Evolutionary conservation across 148 eudicot genomes (phyloP).

Genomic region (Amaranthus hypochondriacus): DNA sequence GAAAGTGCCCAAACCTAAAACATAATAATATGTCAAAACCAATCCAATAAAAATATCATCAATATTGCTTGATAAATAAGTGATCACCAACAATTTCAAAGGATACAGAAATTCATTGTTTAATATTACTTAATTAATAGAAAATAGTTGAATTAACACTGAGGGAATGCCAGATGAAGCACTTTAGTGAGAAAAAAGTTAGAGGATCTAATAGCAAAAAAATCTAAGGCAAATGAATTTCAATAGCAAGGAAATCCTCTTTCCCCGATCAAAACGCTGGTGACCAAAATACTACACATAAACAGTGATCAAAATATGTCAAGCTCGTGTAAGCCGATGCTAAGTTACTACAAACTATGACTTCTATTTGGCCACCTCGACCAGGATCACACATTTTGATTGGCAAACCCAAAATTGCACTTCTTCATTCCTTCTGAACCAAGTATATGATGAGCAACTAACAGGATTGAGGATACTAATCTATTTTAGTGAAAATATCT

Average conservation of each 20-base stretch:
- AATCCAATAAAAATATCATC: neutral
- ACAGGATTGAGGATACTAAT: too few species aligned
- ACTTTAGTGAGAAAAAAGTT: neutral
- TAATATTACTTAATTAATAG: neutral
- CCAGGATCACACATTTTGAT: too few species aligned
- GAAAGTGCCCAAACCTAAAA: constrained; percentile 80
- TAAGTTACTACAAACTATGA: too few species aligned
- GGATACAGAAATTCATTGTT: neutral
- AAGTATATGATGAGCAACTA: too few species aligned
- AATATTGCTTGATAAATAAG: neutral
- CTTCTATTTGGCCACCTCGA: too few species aligned
- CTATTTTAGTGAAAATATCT: too few species aligned
- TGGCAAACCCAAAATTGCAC: too few species aligned
- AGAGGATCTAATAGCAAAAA: neutral
- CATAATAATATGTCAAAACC: neutral
- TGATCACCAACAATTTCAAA: neutral
- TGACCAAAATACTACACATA: neutral
- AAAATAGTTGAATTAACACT: neutral
- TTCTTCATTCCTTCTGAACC: too few species aligned
- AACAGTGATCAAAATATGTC: neutral
- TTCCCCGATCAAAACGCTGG: neutral
- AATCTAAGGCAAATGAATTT: too few species aligned
- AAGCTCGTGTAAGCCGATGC: neutral
- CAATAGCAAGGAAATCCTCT: neutral
- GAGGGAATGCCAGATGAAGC: neutral